Percentiles rank a stretch among this genome's conserved stretches.
These are phyloP conservation scores for Arthrobotrys sphaeroides DNA, from an alignment of 2,329 filamentous ascomycete genomes.

Conservation along the genomic window DNA sequence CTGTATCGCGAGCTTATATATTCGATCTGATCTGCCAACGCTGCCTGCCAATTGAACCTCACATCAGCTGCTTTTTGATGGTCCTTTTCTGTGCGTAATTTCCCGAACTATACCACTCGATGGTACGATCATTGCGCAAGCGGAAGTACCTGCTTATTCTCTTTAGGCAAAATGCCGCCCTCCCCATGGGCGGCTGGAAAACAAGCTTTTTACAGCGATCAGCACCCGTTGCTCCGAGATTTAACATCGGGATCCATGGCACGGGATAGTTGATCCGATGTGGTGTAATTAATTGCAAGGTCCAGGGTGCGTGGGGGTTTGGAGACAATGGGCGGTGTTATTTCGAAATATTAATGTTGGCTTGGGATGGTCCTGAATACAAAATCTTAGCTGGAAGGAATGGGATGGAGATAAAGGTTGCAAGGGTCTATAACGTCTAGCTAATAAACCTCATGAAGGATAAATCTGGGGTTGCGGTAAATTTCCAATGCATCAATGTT, in stretches of 20 bases:
- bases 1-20: no score
- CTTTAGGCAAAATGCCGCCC: neutral
- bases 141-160: no score
- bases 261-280: neutral
- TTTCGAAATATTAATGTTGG: no score
- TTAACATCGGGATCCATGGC: neutral
- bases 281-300: neutral
- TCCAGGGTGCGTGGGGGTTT: neutral
- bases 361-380: neutral
- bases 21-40: no score
- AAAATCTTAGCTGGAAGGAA: no score
- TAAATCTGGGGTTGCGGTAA: no score
- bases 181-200: neutral
- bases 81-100: neutral
- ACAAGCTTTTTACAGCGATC: neutral
- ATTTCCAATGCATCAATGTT: no score
- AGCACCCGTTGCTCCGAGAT: neutral
- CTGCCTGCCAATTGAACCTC: no score
- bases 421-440: no score
- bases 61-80: no score
- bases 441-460: no score
- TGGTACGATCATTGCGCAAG: neutral
- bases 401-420: no score
- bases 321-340: neutral
- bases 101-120: neutral